Evolutionary conservation across 306 rosid species (phyloP), one percentile per base, ranked within the genome.

Genomic region (Quercus engelmannii): DNA sequence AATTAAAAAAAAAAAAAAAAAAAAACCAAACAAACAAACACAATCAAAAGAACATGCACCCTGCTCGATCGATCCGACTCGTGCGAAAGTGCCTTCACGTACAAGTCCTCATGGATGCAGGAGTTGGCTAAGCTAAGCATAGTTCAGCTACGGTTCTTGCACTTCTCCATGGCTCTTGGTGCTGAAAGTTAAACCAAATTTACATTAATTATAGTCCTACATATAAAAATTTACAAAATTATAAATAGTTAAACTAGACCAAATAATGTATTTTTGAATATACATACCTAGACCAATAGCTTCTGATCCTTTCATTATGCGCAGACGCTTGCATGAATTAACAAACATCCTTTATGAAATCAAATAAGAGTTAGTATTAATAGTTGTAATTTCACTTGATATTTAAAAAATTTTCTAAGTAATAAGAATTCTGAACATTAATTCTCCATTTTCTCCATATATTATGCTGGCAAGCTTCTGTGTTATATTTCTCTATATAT

Each of bases 261-360:
- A 12, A 4, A 4, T 25, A 61, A 26, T 63, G 64, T 1, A 9
- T 4, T 15, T 17, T 30, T 6, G 43, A 64, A 64, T 26, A 54
- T 79, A 71, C 89, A 9, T 87, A 95, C 99, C 99, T 25, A 96
- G 97, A 26, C 99, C 99, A 85, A 96, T 96, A 1, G 99, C 99
- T 85, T 96, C 99, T 65, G 99, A 93, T 81, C 99, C 99, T 80
- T 96, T 96, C 98, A 93, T 96, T 77, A 96, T 91, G 82, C 98
- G 85, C 69, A 96, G 86, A 23, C 99, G 99, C 93, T 93, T 96
- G 99, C 99, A 96, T 82, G 98, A 93, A 71, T 74, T 96, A 83
- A 96, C 98, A 71, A 91, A 96, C 99, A 96, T 96, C 90, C 98
- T 94, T 73, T 81, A 88, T 0, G 57, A 54, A 82, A 59, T 43